These are phyloP conservation scores for Sporothrix dimorphospora DNA, from an alignment of 2,329 filamentous ascomycete genomes.

Conservation along the genomic window DNA sequence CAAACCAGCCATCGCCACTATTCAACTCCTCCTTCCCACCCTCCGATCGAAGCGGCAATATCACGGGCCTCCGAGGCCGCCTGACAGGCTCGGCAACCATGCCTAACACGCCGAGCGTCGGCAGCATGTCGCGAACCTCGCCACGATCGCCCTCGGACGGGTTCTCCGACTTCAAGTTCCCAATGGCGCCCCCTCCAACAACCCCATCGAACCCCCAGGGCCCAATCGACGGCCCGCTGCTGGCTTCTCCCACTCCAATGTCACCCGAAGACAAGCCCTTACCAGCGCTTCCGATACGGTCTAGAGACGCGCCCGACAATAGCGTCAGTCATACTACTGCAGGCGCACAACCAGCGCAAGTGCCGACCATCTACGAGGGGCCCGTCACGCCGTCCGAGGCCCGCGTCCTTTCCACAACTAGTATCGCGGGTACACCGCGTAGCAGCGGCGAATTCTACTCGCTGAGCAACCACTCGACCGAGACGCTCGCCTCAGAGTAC, in stretches of 20 bases:
- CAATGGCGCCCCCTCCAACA: slow-evolving; percentile 42
- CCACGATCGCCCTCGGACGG: slow-evolving; percentile 48
- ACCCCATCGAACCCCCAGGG: slow-evolving; percentile 43
- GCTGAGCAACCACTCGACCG: slow-evolving; percentile 90
- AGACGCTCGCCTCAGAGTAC: slow-evolving; percentile 91
- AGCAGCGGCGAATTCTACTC: slow-evolving; percentile 96
- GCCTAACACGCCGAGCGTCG: slow-evolving; percentile 49
- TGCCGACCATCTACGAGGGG: slow-evolving; percentile 56
- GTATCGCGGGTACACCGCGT: slow-evolving; percentile 76
- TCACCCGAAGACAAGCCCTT: slow-evolving; percentile 44
- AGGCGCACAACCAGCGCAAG: slow-evolving; percentile 32
- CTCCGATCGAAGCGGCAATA: slow-evolving; percentile 38
- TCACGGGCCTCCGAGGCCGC: slow-evolving; percentile 45
- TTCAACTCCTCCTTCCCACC: slow-evolving; percentile 61
- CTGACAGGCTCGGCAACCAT: slow-evolving; percentile 48
- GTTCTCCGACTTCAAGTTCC: slow-evolving; percentile 62
- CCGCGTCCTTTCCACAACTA: slow-evolving; percentile 76
- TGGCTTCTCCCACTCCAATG: slow-evolving; percentile 36
- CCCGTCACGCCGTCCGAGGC: slow-evolving; percentile 53
- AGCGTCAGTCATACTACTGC: neutral
- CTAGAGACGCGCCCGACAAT: slow-evolving; percentile 42
- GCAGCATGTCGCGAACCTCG: slow-evolving; percentile 42
- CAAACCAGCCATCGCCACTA: slow-evolving; percentile 53
- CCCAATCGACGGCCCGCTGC: neutral
- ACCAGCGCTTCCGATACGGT: slow-evolving; percentile 45